Percentiles rank a stretch among this genome's conserved stretches.
These are phyloP conservation scores for Mrakia blollopis DNA, from an alignment of 768 basidiomycete genomes.

Conservation along the genomic window DNA sequence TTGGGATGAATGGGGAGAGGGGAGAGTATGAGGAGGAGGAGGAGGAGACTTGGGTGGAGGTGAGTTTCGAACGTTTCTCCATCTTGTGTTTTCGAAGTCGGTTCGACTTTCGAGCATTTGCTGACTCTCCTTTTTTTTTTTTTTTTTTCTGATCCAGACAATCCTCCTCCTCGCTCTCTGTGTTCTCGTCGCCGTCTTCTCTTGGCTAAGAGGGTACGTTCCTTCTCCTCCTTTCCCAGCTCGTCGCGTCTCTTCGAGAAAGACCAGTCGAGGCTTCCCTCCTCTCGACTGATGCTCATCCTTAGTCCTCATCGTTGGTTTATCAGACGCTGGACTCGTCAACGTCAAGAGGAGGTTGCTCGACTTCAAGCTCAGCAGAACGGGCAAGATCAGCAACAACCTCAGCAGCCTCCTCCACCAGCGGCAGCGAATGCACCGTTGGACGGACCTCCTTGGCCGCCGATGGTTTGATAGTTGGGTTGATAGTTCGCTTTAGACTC, in stretches of 20 bases:
- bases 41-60: constrained; percentile 28
- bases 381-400: background rate
- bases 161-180: constrained; percentile 24
- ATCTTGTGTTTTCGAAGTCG: background rate
- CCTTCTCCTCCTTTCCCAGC: background rate
- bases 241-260: background rate
- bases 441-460: constrained; percentile 11
- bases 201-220: constrained; percentile 29
- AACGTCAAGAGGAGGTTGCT: background rate
- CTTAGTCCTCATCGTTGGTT: background rate
- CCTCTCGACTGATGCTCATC: background rate
- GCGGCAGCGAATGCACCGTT: background rate
- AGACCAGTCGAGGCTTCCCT: background rate
- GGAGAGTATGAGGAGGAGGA: constrained; percentile 17
- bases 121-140: background rate
- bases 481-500: background rate
- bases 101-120: too few relatives aligned
- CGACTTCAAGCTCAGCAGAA: background rate
- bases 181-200: constrained; percentile 23
- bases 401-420: background rate
- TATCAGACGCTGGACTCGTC: constrained; percentile 15
- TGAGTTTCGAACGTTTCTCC: background rate
- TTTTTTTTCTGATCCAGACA: background rate
- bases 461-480: background rate
- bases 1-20: background rate